phyloP scores from a whole-genome alignment of 768 basidiomycete genomes.

The Chalciporus piperatus region DNA sequence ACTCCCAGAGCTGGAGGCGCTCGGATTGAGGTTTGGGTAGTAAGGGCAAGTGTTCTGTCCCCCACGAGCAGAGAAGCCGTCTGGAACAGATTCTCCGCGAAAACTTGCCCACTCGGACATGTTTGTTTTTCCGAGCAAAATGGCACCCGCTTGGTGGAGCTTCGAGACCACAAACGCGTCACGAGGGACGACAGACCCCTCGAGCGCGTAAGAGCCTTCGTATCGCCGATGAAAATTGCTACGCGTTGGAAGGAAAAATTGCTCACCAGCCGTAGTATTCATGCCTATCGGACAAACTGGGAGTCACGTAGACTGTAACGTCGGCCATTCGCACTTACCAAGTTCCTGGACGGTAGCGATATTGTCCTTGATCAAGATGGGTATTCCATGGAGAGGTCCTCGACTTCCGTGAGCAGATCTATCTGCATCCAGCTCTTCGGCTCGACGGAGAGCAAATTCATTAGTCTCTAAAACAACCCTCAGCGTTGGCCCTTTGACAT shows the following conservation, averaged over 20 bases:
- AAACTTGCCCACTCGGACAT: slow-evolving; percentile 44
- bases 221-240: slow-evolving; percentile 1
- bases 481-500: slow-evolving; percentile 53
- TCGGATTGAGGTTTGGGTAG: slow-evolving; percentile 40
- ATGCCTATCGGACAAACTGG: slow-evolving; percentile 33
- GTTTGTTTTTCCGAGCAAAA: slow-evolving; percentile 41
- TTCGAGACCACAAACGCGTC: slow-evolving; percentile 34
- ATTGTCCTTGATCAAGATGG: slow-evolving; percentile 53
- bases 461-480: slow-evolving; percentile 61
- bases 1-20: slow-evolving; percentile 43
- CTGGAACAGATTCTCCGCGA: slow-evolving; percentile 33
- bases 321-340: slow-evolving; percentile 13
- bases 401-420: slow-evolving; percentile 47
- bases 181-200: slow-evolving; percentile 36
- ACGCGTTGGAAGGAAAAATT: background rate
- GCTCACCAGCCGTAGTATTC: slow-evolving; percentile 52
- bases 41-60: slow-evolving; percentile 44
- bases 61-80: slow-evolving; percentile 46
- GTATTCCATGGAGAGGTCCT: slow-evolving; percentile 56
- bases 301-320: slow-evolving; percentile 10
- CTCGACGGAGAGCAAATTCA: slow-evolving; percentile 48
- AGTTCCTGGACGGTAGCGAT: slow-evolving; percentile 31
- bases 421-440: slow-evolving; percentile 49
- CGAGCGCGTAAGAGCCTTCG: slow-evolving; percentile 36
- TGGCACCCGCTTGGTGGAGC: slow-evolving; percentile 33